A percentile compares a stretch with the other conserved stretches of the same genome.
These are phyloP conservation scores for Pseudogymnoascus sp. DNA, from an alignment of 2,329 filamentous ascomycete species.

Conservation along the genomic window DNA sequence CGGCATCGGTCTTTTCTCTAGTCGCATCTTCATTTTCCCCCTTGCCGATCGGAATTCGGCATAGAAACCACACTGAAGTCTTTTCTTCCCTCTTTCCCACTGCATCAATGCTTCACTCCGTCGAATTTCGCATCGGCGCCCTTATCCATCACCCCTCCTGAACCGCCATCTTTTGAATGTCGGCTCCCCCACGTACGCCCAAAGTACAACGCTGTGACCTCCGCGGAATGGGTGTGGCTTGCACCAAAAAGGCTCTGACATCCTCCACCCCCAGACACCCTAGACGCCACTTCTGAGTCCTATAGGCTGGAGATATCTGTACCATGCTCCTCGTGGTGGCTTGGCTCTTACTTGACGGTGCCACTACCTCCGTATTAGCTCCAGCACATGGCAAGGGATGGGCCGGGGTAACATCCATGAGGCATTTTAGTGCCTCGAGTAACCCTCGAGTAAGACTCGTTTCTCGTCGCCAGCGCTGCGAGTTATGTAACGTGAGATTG, in stretches of 20 bases:
- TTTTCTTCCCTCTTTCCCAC: neutral
- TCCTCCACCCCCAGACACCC: neutral
- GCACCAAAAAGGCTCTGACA: neutral
- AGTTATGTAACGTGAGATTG: neutral
- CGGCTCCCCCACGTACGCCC: neutral
- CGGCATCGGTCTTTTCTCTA: neutral
- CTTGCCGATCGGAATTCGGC: conserved; percentile 2
- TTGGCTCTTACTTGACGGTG: neutral
- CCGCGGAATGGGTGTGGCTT: neutral
- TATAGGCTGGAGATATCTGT: neutral
- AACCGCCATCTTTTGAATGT: neutral
- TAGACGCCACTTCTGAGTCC: neutral
- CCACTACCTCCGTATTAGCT: neutral
- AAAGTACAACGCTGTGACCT: neutral
- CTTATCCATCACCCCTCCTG: neutral
- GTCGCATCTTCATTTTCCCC: neutral
- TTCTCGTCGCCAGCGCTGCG: neutral
- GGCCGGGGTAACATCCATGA: neutral
- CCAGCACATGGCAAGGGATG: neutral
- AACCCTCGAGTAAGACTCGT: neutral
- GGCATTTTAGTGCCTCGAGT: neutral
- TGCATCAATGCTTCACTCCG: neutral
- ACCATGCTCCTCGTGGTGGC: neutral
- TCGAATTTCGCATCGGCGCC: neutral
- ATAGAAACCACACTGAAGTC: neutral